A percentile compares a stretch with the other conserved stretches of the same genome.
Conservation (phyloP, 176 grass and related monocot species). For the Carex kokanica region DNA sequence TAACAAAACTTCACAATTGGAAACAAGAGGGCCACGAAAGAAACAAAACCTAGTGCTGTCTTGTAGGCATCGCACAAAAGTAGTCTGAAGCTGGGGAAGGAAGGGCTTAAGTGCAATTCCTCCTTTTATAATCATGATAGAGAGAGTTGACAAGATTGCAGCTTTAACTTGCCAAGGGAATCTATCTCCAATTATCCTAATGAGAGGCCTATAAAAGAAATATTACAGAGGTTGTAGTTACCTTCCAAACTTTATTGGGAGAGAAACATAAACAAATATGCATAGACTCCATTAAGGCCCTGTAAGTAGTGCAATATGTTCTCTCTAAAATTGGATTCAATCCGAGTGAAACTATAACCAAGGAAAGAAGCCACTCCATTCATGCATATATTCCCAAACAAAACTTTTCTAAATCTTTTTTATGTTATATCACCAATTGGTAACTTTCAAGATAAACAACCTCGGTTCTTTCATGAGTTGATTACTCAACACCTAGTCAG, state of each 20-base stretch:
- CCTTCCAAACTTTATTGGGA: background rate
- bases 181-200: slow-evolving; percentile 87
- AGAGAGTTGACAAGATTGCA: slow-evolving; percentile 86
- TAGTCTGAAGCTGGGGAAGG: slow-evolving; percentile 95
- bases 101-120: slow-evolving; percentile 95
- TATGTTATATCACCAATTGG: background rate
- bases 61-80: slow-evolving; percentile 89
- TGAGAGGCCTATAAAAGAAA: slow-evolving; percentile 65
- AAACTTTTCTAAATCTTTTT: background rate
- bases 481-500: background rate
- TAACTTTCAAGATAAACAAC: background rate
- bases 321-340: background rate
- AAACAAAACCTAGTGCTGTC: slow-evolving; percentile 64
- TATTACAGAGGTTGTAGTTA: slow-evolving; percentile 20
- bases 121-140: slow-evolving; percentile 92
- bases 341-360: background rate
- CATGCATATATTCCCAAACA: background rate
- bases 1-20: background rate
- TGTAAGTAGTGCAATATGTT: background rate
- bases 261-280: slow-evolving; percentile 9
- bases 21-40: slow-evolving; percentile 14
- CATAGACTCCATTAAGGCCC: background rate
- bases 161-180: slow-evolving; percentile 99
- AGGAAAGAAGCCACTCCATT: background rate
- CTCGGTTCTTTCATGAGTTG: background rate